A percentile compares a stretch with the other conserved stretches of the same genome.
phyloP scores from a whole-genome alignment of 495 filamentous ascomycete species.

The Tuber brumale region DNA sequence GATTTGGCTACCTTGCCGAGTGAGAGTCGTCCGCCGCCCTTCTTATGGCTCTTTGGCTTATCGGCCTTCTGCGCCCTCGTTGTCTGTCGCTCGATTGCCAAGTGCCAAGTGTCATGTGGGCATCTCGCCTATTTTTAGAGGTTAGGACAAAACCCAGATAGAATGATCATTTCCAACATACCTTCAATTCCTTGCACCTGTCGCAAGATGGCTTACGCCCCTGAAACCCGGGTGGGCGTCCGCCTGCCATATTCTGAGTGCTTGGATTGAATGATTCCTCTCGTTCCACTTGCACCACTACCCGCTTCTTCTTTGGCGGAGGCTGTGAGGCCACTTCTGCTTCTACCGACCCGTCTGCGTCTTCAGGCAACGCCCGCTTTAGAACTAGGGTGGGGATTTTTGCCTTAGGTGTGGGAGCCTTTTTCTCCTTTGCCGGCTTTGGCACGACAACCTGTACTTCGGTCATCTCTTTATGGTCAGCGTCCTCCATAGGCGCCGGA shows the following conservation, averaged over 20 bases:
- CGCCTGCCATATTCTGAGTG: constrained; percentile 14
- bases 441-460: constrained; percentile 8
- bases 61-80: constrained; percentile 9
- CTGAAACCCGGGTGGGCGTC: constrained; percentile 37
- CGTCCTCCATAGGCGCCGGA: constrained; percentile 6
- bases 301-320: constrained; percentile 18
- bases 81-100: constrained; percentile 27
- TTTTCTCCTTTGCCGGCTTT: constrained; percentile 10
- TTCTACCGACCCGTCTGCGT: neutral
- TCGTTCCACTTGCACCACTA: neutral
- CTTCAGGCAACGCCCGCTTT: constrained; percentile 16
- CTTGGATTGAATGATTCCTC: neutral
- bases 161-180: constrained; percentile 13
- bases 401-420: constrained; percentile 11
- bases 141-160: constrained; percentile 19
- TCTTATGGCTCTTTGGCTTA: constrained; percentile 10
- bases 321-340: constrained; percentile 11
- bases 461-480: neutral
- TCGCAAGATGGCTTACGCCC: constrained; percentile 40
- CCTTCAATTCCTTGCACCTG: constrained; percentile 40
- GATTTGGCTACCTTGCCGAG: neutral
- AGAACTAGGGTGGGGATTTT: constrained; percentile 4
- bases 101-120: constrained; percentile 40
- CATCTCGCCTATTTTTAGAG: constrained; percentile 34
- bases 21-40: neutral